Evolutionary conservation across 805 yeast genomes (phyloP).

Genomic region (Ogataea glucozyma): DNA sequence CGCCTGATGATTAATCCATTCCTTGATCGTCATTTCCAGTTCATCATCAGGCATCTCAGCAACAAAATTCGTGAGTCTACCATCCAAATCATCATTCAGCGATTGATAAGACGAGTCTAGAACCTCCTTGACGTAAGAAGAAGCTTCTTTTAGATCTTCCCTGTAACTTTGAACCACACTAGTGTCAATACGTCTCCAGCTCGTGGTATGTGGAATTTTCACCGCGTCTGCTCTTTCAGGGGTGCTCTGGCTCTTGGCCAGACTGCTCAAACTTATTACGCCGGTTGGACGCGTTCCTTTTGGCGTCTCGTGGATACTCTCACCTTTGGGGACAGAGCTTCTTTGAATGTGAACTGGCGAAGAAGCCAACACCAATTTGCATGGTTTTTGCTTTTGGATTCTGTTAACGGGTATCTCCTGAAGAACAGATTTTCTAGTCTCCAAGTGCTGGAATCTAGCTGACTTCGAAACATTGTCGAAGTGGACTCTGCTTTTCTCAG

Average conservation of each 20-base stretch:
- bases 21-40: slow-evolving; percentile 63
- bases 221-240: slow-evolving; percentile 13
- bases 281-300: neutral
- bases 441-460: no score
- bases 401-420: neutral
- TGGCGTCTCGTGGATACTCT: slow-evolving; percentile 1
- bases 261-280: neutral
- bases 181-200: slow-evolving; percentile 35
- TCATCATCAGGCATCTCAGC: slow-evolving; percentile 71
- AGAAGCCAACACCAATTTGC: slow-evolving; percentile 1
- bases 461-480: no score
- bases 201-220: no score
- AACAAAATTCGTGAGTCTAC: slow-evolving; percentile 62
- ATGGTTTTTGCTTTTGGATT: neutral
- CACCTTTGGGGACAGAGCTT: no score
- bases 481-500: no score
- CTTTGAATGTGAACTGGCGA: neutral
- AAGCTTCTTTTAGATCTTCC: slow-evolving; percentile 36
- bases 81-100: slow-evolving; percentile 63
- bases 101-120: slow-evolving; percentile 38
- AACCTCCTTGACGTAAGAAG: slow-evolving; percentile 28
- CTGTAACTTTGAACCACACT: slow-evolving; percentile 28
- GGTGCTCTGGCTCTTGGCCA: slow-evolving; percentile 23
- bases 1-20: slow-evolving; percentile 66
- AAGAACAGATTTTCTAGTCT: neutral